Evolutionary conservation across 768 basidiomycete species (phyloP), one percentile per base, ranked within the genome.

Genomic region (Hygrophorus russula): DNA sequence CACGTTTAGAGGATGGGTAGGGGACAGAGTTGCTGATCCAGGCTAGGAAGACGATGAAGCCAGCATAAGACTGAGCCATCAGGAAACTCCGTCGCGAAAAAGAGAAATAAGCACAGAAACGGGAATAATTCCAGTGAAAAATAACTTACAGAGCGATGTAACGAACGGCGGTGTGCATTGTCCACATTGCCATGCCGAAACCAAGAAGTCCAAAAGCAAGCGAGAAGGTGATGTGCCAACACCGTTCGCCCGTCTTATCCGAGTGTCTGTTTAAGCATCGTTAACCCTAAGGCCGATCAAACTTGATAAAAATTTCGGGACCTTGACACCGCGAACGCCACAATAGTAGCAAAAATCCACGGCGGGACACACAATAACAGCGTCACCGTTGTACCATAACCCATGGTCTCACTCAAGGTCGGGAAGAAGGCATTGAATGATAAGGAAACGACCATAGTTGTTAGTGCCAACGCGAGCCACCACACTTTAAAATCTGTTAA

Each of bases 1-100:
- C 84, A 4, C 90, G 79, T 61, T 92, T 93, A n/a, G 81, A 77
- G 4, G 87, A 71, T 18, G 90, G 80, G n/a, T 76, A 57, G 5
- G 67, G 56, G 13, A 74, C 64, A n/a, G 70, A 65, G 20, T 67
- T 65, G 45, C 69, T 71, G 8, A 67, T 64, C 73, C 73, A 76
- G 0, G 72, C 68, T 36, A 71, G 55, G 45, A 83, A 79, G 43
- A 72, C 70, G 49, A 88, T 74, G 59, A 82, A 85, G 4, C 74
- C 85, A 0, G 80, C 68, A 51, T 83, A 85, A 0, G 76, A 76
- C 51, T 80, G 77, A 4, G 82, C 79, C 76, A 86, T 81, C 34
- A 89, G 59, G 59, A 89, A 88, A 31, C 84, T 85, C 24, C 24
- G 24, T 24, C 24, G 7, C 3, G 24, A 51, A 1, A 3, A 42